Evolutionary conservation across 2,329 filamentous ascomycete genomes (phyloP).

Genomic region (Claviceps sp.): DNA sequence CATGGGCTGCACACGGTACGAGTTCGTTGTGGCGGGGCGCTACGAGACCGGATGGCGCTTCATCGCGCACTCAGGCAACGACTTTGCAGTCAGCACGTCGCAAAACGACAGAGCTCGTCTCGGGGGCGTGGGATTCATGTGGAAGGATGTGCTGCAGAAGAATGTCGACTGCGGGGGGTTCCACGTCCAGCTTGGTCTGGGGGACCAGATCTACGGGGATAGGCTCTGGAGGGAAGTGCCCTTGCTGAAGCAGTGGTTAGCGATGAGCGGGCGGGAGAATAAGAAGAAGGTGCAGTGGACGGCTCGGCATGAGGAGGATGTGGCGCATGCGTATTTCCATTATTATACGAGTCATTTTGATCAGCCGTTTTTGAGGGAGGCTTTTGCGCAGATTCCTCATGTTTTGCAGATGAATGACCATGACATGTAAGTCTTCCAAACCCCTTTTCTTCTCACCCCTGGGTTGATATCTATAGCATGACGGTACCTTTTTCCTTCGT

Average conservation of each 20-base stretch:
- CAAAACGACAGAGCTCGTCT: slow-evolving; percentile 74
- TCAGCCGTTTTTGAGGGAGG: slow-evolving; percentile 84
- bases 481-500: not conserved
- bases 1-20: slow-evolving; percentile 92
- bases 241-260: slow-evolving; percentile 85
- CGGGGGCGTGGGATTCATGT: slow-evolving; percentile 89
- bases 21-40: slow-evolving; percentile 86
- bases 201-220: slow-evolving; percentile 92
- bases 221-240: slow-evolving; percentile 93
- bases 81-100: slow-evolving; percentile 80
- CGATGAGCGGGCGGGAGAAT: slow-evolving; percentile 84
- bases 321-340: slow-evolving; percentile 93
- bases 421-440: slow-evolving; percentile 61
- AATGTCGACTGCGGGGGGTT: slow-evolving; percentile 94
- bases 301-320: slow-evolving; percentile 87
- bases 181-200: slow-evolving; percentile 81
- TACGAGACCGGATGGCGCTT: slow-evolving; percentile 91
- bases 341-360: slow-evolving; percentile 99
- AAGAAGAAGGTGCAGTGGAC: slow-evolving; percentile 87
- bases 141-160: slow-evolving; percentile 97
- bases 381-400: slow-evolving; percentile 94
- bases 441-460: no score
- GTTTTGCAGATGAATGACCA: slow-evolving; percentile 89
- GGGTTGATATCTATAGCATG: no score
- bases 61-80: slow-evolving; percentile 89